Conservation (phyloP, 306 rosid genomes). For the Corylus heterophylla region DNA sequence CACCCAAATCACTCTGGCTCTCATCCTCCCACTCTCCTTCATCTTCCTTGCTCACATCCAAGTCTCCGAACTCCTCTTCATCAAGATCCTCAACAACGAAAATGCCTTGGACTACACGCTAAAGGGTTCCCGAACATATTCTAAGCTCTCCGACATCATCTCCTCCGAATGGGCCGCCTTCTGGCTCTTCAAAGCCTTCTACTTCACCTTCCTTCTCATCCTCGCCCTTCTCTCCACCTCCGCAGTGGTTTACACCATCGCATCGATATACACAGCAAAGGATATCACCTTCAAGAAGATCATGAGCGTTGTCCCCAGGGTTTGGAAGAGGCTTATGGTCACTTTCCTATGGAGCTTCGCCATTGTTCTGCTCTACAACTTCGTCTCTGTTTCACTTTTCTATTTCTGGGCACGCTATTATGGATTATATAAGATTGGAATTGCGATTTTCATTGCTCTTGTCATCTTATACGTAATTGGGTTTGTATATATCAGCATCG, state of each 20-base stretch:
- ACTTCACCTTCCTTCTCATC: not conserved
- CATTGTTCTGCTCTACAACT: not conserved
- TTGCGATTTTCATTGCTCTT: not conserved
- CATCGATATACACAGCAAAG: not conserved
- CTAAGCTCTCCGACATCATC: not conserved
- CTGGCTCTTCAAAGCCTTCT: not conserved
- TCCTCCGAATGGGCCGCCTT: not conserved
- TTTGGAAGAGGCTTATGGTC: constrained; percentile 2
- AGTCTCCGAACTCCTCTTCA: constrained; percentile 21
- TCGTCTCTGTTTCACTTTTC: not conserved
- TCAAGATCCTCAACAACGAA: constrained; percentile 15
- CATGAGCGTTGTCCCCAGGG: not conserved
- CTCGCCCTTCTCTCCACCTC: constrained; percentile 13
- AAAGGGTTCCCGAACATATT: not conserved
- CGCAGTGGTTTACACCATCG: not conserved
- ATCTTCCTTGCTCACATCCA: constrained; percentile 33
- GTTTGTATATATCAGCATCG: not conserved
- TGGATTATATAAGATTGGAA: not conserved
- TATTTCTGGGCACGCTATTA: not conserved
- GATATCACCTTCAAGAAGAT: not conserved
- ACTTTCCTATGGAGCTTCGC: not conserved
- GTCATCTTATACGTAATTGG: constrained; percentile 6
- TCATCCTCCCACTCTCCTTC: constrained; percentile 34
- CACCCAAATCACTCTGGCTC: constrained; percentile 33
- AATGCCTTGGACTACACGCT: not conserved